phyloP scores from a whole-genome alignment of 2,329 filamentous ascomycete genomes.

The Monosporascus cannonballus region DNA sequence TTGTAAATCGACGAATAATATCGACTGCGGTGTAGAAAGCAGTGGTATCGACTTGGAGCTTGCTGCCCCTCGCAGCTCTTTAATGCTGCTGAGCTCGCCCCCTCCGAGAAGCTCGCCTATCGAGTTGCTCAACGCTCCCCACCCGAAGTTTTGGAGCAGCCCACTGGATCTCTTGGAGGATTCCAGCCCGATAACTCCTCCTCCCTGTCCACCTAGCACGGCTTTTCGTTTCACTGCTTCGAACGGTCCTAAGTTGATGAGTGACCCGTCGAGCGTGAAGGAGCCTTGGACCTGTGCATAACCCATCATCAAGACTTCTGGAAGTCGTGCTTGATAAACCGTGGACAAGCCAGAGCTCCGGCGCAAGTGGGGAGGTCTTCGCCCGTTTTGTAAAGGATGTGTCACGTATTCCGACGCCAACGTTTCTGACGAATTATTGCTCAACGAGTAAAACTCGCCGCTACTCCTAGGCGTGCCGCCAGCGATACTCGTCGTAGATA shows the following conservation, averaged over 20 bases:
- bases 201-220: conserved; percentile 79
- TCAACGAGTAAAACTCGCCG: conserved; percentile 89
- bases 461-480: conserved; percentile 82
- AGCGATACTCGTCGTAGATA: conserved; percentile 71
- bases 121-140: conserved; percentile 82
- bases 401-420: conserved; percentile 81
- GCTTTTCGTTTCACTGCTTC: conserved; percentile 95
- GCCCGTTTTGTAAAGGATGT: conserved; percentile 34
- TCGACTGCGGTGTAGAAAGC: conserved; percentile 90
- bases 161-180: conserved; percentile 67
- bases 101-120: conserved; percentile 81
- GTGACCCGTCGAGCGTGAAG: conserved; percentile 84
- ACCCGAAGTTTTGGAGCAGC: conserved; percentile 77
- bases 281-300: conserved; percentile 92
- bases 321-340: conserved; percentile 39
- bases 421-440: conserved; percentile 93
- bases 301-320: conserved; percentile 93
- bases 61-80: conserved; percentile 85
- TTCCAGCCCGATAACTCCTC: conserved; percentile 79
- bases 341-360: conserved; percentile 38
- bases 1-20: conserved; percentile 88
- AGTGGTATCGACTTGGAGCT: conserved; percentile 84
- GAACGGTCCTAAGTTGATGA: conserved; percentile 84
- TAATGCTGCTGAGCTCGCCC: conserved; percentile 84
- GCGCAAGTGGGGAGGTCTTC: conserved; percentile 39